Evolutionary conservation across 306 rosid species (phyloP).

Genomic region (Prunus armeniaca): DNA sequence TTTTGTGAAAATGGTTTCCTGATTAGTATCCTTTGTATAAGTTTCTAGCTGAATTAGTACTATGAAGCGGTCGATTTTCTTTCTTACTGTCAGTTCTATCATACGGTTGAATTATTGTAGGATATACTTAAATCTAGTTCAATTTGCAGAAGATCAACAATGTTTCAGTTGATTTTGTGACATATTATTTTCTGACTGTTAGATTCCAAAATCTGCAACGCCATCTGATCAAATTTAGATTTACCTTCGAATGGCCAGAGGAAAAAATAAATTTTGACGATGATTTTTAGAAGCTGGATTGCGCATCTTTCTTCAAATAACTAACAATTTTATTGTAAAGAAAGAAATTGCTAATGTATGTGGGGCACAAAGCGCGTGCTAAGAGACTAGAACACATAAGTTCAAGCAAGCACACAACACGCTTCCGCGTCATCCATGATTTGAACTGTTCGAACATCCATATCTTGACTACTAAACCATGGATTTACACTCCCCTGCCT

Average conservation of each 20-base stretch:
- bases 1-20: neutral
- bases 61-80: neutral
- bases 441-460: neutral
- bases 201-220: neutral
- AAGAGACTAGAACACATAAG: neutral
- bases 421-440: neutral
- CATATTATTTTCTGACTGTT: neutral
- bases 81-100: neutral
- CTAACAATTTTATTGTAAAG: neutral
- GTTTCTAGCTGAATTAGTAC: neutral
- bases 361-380: neutral
- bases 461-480: neutral
- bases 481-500: slow-evolving; percentile 2
- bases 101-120: neutral
- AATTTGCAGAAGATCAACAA: neutral
- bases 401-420: neutral
- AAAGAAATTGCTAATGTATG: neutral
- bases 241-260: too few species aligned
- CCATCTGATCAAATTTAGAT: neutral
- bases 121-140: neutral
- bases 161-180: neutral
- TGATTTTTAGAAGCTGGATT: too few species aligned
- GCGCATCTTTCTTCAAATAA: neutral
- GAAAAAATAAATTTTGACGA: too few species aligned
- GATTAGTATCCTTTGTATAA: neutral